Percentiles rank a stretch among this genome's conserved stretches.
phyloP scores from a whole-genome alignment of 1,284 basidiomycete species.

The Boletellus sp. region DNA sequence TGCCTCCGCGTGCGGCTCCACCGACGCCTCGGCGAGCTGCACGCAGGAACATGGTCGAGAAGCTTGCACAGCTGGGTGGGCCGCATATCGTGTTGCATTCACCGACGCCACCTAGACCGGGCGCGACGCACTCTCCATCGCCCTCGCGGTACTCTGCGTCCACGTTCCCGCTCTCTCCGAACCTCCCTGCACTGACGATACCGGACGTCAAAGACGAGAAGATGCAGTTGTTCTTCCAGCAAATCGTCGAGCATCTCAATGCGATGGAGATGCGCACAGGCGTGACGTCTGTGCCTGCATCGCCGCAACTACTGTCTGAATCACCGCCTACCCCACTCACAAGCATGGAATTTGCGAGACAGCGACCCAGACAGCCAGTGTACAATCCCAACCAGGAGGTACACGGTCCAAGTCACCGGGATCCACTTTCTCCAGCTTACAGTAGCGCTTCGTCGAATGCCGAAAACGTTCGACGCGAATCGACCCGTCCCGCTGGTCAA shows the following conservation, averaged over 20 bases:
- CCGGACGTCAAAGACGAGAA: conserved; percentile 49
- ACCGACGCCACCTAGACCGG: conserved; percentile 30
- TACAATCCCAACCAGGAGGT: conserved; percentile 7
- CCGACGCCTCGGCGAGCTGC: conserved; percentile 54
- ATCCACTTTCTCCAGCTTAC: conserved; percentile 11
- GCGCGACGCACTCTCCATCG: conserved; percentile 23
- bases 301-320: conserved; percentile 18
- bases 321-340: conserved; percentile 20
- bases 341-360: conserved; percentile 17
- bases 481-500: conserved; percentile 7
- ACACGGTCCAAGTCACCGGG: background rate
- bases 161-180: conserved; percentile 29
- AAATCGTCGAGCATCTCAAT: conserved; percentile 78
- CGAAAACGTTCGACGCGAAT: background rate
- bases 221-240: conserved; percentile 76
- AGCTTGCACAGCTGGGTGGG: conserved; percentile 15
- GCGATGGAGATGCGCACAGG: conserved; percentile 54
- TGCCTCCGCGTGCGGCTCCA: conserved; percentile 54
- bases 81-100: conserved; percentile 31
- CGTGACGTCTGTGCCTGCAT: conserved; percentile 17
- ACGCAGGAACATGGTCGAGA: conserved; percentile 18
- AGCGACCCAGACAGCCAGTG: conserved; percentile 7
- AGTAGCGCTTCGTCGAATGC: conserved; percentile 3
- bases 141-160: conserved; percentile 27
- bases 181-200: conserved; percentile 38